Percentiles rank a stretch among this genome's conserved stretches.
phyloP scores from a whole-genome alignment of 2,329 filamentous ascomycete species.

The Beauveria brongniartii region DNA sequence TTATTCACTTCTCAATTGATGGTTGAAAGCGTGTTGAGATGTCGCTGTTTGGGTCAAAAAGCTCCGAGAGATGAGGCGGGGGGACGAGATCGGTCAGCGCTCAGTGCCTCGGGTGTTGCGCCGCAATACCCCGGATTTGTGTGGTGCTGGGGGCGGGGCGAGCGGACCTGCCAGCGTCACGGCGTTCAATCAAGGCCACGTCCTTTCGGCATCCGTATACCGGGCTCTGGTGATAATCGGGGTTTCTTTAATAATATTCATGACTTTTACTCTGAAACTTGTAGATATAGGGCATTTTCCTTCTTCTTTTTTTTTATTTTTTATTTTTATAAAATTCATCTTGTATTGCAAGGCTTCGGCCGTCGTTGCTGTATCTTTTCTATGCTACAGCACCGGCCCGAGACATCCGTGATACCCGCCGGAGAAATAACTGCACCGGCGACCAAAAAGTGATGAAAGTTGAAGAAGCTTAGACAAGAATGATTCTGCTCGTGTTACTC shows the following conservation, averaged over 20 bases:
- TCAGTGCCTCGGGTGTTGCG: slow-evolving; percentile 8
- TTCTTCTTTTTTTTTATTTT: too few species aligned
- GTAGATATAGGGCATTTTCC: too few species aligned
- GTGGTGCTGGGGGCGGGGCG: neutral
- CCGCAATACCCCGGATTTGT: slow-evolving; percentile 9
- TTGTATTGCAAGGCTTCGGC: neutral
- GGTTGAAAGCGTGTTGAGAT: neutral
- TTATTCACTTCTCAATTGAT: neutral
- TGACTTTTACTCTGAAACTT: neutral
- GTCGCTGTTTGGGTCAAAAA: neutral
- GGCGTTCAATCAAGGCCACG: neutral
- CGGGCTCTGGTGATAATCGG: neutral
- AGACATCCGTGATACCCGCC: slow-evolving; percentile 2
- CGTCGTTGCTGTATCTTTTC: neutral
- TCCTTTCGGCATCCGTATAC: neutral
- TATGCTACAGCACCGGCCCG: neutral
- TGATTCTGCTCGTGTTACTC: too few species aligned
- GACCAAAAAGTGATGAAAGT: too few species aligned
- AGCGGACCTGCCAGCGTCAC: neutral
- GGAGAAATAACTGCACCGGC: neutral
- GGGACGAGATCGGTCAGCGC: neutral
- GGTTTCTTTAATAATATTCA: neutral
- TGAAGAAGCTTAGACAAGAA: too few species aligned
- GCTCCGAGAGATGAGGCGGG: neutral
- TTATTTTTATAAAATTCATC: too few species aligned